phyloP scores from a whole-genome alignment of 2,329 filamentous ascomycete genomes.

The Diplodia seriata region DNA sequence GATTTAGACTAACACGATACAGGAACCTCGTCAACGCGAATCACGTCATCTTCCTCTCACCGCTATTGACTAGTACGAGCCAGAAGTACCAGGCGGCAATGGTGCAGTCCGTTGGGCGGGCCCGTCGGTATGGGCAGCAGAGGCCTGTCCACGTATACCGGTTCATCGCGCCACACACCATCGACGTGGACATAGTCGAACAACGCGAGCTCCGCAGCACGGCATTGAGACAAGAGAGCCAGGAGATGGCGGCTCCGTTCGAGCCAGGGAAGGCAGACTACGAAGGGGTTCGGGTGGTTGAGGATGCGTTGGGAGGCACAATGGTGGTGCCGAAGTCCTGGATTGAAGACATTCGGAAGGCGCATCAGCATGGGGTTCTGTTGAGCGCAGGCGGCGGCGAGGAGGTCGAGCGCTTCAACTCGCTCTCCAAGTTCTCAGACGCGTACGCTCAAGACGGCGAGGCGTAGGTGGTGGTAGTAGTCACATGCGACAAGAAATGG shows the following conservation, averaged over 20 bases:
- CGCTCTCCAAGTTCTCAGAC: slow-evolving; percentile 42
- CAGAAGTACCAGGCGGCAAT: slow-evolving; percentile 65
- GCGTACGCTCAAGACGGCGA: slow-evolving; percentile 35
- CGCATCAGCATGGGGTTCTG: background rate
- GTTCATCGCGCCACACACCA: slow-evolving; percentile 79
- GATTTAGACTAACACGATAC: slow-evolving; percentile 43
- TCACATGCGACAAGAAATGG: background rate
- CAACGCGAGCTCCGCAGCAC: slow-evolving; percentile 47
- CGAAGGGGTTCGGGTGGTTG: slow-evolving; percentile 37
- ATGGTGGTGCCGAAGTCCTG: slow-evolving; percentile 42
- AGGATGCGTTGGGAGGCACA: slow-evolving; percentile 34
- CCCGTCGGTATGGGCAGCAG: slow-evolving; percentile 64
- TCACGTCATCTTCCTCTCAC: slow-evolving; percentile 68
- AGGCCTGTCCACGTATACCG: slow-evolving; percentile 68
- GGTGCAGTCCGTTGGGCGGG: slow-evolving; percentile 69
- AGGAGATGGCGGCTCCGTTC: slow-evolving; percentile 14
- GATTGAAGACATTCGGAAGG: slow-evolving; percentile 18
- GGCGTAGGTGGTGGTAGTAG: background rate
- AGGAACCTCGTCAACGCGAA: slow-evolving; percentile 68
- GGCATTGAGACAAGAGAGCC: background rate
- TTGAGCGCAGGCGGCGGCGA: slow-evolving; percentile 15
- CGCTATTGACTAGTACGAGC: slow-evolving; percentile 58
- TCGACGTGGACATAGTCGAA: slow-evolving; percentile 57
- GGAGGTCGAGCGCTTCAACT: slow-evolving; percentile 37
- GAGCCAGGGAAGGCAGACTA: slow-evolving; percentile 12